phyloP scores from a whole-genome alignment of 2,329 filamentous ascomycete genomes.

The Ilyonectria destructans region DNA sequence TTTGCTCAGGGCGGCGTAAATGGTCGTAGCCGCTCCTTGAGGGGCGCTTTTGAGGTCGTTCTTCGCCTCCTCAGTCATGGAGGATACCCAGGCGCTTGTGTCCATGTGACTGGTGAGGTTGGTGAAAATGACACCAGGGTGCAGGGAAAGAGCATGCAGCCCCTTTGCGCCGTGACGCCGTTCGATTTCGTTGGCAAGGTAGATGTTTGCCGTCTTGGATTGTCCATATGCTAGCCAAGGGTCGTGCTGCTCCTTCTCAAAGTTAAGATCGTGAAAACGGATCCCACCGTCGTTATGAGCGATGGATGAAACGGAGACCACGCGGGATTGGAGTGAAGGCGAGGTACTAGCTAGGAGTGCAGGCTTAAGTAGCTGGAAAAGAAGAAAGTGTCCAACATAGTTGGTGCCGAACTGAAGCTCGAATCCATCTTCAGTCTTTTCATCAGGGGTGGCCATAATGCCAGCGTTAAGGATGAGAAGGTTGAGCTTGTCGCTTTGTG shows the following conservation, averaged over 20 bases:
- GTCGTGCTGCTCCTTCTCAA: background rate
- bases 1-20: constrained; percentile 4
- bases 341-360: background rate
- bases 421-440: constrained; percentile 29
- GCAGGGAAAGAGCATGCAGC: constrained; percentile 1
- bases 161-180: background rate
- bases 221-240: background rate
- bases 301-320: background rate
- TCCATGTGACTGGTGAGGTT: background rate
- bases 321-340: background rate
- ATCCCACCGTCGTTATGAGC: background rate
- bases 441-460: constrained; percentile 36
- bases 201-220: background rate
- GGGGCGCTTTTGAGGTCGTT: background rate
- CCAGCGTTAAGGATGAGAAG: constrained; percentile 41
- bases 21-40: constrained; percentile 5
- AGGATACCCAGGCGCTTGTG: background rate
- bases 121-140: background rate
- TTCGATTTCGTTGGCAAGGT: constrained; percentile 7
- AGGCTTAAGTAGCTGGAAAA: constrained; percentile 5
- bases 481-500: background rate
- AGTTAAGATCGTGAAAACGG: background rate
- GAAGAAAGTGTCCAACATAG: constrained; percentile 34
- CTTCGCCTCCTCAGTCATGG: background rate
- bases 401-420: constrained; percentile 43